Base-by-base conservation (phyloP, 2,329 filamentous ascomycete species). In the Coleophoma cylindrospora region DNA sequence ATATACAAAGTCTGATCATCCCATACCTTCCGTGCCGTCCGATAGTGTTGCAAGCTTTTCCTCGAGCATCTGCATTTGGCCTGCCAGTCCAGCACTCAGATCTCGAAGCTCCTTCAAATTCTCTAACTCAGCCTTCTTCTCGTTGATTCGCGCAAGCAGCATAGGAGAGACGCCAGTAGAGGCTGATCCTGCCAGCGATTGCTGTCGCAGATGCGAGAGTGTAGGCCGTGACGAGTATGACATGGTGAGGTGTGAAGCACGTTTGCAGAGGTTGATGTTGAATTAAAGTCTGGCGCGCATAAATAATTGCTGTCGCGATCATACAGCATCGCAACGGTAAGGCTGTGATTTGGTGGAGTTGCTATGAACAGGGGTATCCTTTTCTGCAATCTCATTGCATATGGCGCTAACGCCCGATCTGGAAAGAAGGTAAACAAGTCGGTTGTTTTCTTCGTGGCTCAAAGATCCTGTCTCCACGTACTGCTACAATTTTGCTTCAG, bases 101-200 rank as follows among this genome's bases (percentile, higher is more conserved):
- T 91, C 86, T 58, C 87, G 81, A 47, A 95, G 71, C 66, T 94
- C 84, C 64, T 82, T 86, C 51, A 94, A 74, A 61, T 84, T 88
- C 59, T 91, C 86, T 6, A 95, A 77, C 67, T 95, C 89, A 48
- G 84, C 82, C 68, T 87, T 90, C 74, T 95, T 95, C 71, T 94
- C 89, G 56, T 87, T 83, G 64, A 95, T 90, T 56, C 89, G 85
- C 41, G 86, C 81, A 47, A 87, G 71, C 14, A 94, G 74, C 22
- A 82, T 80, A 1, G 87, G 81, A 1, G 87, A 87, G 66, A 89
- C 85, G 44, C 81, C 78, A 4, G 68, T 65, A 47, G 74, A 72
- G 27, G 70, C 67, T 4, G 73, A 68, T 21, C 72, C 68, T 2
- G 74, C 80, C 33, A 79, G 74, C 56, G 75, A 82, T 34, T 79